Base-by-base conservation (phyloP, 164 flowering plant genomes). In the Tinospora cordifolia region DNA sequence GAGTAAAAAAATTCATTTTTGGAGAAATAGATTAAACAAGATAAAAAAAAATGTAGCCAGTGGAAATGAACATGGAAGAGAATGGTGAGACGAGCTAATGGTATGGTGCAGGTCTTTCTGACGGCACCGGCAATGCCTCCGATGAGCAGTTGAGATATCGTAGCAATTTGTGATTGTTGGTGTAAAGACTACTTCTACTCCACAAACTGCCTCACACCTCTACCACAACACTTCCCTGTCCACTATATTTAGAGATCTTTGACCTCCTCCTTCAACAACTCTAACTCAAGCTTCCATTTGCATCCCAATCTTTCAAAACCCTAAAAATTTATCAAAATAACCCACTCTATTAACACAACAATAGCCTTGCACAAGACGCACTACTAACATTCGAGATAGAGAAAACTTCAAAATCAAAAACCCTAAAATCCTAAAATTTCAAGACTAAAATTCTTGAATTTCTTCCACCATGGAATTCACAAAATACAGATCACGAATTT, bases 91-190 rank as follows among this genome's bases (percentile, higher is more conserved):
- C 99, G 90, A 47, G 98, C 93, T 3, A 94, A 90, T 12, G 99
- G 99, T 0, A 98, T 98, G 19, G 99, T 94, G 66, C 97, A 92
- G 40, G 99, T 92, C 81, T 94, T 94, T 78, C 99, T 87, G 63
- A 94, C 89, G 44, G 99, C 99, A n/a, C 99, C 99, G 21, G 99
- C 99, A 57, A 94, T 72, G 12, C 99, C 99, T 6, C 99, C 99
- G 38, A 92, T 92, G 6, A 90, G 82, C 67, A 90, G 86, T 80
- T 89, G 90, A 62, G 81, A 77, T 4, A 86, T 76, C 0, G 89
- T 83, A n/a, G 90, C 91, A 26, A 86, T 77, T 76, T 83, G 89
- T 21, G 87, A 69, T 49, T 78, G 88, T 69, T 79, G 87, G 0
- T 75, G 77, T 59, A 69, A 49, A 14, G 75, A 41, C 64, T 68